A percentile compares a stretch with the other conserved stretches of the same genome.
These are phyloP conservation scores for Hanseniaspora clermontiae DNA, from an alignment of 805 yeast genomes.

Conservation along the genomic window DNA sequence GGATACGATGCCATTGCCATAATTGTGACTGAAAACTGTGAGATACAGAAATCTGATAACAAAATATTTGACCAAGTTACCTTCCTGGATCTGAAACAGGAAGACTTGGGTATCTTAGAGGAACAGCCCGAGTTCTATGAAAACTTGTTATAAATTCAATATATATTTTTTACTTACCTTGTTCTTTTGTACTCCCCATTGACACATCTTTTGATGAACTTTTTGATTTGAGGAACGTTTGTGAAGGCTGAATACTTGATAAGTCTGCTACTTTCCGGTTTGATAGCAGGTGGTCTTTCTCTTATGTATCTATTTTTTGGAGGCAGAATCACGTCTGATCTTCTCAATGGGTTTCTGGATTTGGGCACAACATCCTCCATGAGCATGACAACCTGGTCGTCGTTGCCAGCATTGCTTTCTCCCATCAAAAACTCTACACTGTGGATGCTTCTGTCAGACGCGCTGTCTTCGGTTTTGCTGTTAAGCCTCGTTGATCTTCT, in stretches of 20 bases:
- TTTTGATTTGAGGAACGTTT: conserved; percentile 21
- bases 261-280: conserved; percentile 22
- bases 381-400: conserved; percentile 20
- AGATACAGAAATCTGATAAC: conserved; percentile 23
- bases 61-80: conserved; percentile 35
- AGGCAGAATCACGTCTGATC: conserved; percentile 28
- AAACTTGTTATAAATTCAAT: conserved; percentile 13
- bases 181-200: conserved; percentile 6
- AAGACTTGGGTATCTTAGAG: conserved; percentile 42
- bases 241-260: conserved; percentile 24
- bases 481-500: conserved; percentile 23
- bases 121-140: conserved; percentile 31
- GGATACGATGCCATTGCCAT: conserved; percentile 88
- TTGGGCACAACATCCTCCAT: conserved; percentile 26
- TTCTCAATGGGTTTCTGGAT: conserved; percentile 23
- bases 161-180: conserved; percentile 14
- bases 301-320: conserved; percentile 24
- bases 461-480: conserved; percentile 14
- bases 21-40: conserved; percentile 40
- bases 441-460: conserved; percentile 8
- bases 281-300: conserved; percentile 26
- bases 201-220: conserved; percentile 13
- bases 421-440: not conserved
- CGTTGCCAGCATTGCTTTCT: conserved; percentile 10
- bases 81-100: conserved; percentile 60